phyloP scores from a whole-genome alignment of 2,329 filamentous ascomycete species.

The Aspergillus candidus region DNA sequence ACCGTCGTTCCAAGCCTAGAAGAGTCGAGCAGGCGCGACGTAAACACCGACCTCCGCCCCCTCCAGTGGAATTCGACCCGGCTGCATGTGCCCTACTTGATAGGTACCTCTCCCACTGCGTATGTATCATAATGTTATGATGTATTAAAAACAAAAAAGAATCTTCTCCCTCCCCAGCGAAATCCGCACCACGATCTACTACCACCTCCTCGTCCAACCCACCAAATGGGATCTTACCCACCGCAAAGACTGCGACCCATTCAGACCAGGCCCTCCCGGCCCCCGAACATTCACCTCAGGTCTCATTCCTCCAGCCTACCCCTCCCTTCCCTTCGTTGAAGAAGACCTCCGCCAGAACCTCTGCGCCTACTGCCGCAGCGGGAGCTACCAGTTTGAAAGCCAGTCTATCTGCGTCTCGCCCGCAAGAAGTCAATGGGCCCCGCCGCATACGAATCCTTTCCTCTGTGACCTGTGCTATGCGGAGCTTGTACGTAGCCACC shows the following conservation, averaged over 20 bases:
- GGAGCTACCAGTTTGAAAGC: neutral
- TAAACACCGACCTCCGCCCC: too few species aligned
- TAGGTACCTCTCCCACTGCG: too few species aligned
- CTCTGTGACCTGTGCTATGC: constrained; percentile 14
- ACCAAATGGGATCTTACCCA: constrained; percentile 11
- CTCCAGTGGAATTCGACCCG: too few species aligned
- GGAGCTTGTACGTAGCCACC: constrained; percentile 1
- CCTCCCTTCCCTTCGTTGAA: neutral
- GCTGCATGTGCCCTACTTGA: too few species aligned
- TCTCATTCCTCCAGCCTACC: neutral
- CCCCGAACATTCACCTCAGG: neutral
- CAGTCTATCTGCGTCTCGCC: constrained; percentile 4
- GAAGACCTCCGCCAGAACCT: too few species aligned
- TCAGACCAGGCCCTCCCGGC: too few species aligned
- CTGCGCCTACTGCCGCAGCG: too few species aligned
- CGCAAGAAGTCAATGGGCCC: constrained; percentile 10
- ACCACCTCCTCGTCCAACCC: constrained; percentile 9
- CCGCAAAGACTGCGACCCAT: neutral
- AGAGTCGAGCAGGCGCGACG: too few species aligned
- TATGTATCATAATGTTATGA: too few species aligned
- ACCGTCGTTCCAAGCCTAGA: too few species aligned
- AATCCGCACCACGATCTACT: constrained; percentile 7
- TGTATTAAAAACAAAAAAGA: neutral
- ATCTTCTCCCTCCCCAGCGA: constrained; percentile 12
- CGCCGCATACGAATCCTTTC: constrained; percentile 4